A percentile compares a stretch with the other conserved stretches of the same genome.
These are phyloP conservation scores for Citrus trifoliata DNA, from an alignment of 345 rosid genomes.

Conservation along the genomic window DNA sequence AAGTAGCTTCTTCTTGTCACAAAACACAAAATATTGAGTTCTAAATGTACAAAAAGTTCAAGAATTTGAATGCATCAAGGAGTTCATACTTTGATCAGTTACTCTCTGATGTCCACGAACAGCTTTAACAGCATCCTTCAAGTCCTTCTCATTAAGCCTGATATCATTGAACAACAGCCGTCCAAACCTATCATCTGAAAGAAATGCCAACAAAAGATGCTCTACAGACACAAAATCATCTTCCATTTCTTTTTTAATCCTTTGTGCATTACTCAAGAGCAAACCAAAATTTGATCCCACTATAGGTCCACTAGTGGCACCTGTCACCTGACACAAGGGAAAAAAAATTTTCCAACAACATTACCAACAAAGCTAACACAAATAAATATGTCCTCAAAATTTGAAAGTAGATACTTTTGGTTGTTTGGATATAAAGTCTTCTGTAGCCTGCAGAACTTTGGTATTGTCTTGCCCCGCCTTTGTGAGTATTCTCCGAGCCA, in stretches of 20 bases:
- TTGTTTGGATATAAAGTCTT: conserved; percentile 62
- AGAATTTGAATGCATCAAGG: background rate
- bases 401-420: conserved; percentile 46
- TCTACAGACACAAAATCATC: conserved; percentile 83
- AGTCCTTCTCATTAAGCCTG: conserved; percentile 55
- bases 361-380: background rate
- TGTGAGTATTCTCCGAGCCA: conserved; percentile 73
- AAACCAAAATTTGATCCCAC: conserved; percentile 53
- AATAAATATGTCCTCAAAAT: background rate
- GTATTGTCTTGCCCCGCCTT: conserved; percentile 75
- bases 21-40: background rate
- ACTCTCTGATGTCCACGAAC: conserved; percentile 88
- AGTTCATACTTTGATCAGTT: conserved; percentile 70
- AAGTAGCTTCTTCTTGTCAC: background rate
- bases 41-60: background rate
- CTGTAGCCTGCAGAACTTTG: conserved; percentile 62
- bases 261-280: conserved; percentile 56
- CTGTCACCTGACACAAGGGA: conserved; percentile 47
- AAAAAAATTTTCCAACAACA: background rate
- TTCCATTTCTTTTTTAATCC: conserved; percentile 68
- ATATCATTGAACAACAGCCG: conserved; percentile 53
- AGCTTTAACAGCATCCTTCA: conserved; percentile 64
- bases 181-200: conserved; percentile 74
- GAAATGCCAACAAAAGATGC: conserved; percentile 67
- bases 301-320: conserved; percentile 63